These are phyloP conservation scores for Xanthoconium separans DNA, from an alignment of 1,284 basidiomycete species.

Conservation along the genomic window DNA sequence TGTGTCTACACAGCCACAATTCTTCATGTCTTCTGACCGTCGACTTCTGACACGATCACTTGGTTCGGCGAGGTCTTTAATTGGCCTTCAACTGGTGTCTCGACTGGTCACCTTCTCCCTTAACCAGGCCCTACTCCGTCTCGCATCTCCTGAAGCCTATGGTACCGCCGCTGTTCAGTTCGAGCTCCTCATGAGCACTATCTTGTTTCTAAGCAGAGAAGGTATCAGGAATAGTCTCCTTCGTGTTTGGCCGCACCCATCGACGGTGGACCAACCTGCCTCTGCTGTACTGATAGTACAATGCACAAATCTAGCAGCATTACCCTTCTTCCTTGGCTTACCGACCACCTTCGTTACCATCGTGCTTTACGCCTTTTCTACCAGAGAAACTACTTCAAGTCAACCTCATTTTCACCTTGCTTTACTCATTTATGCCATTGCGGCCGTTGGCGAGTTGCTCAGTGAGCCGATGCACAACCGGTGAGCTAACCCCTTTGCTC, in stretches of 20 bases:
- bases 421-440: constrained; percentile 67
- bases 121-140: constrained; percentile 85
- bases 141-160: constrained; percentile 84
- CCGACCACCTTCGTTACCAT: constrained; percentile 48
- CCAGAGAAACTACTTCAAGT: constrained; percentile 46
- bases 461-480: constrained; percentile 84
- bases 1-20: too few relatives aligned
- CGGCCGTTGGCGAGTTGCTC: constrained; percentile 74
- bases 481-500: constrained; percentile 35
- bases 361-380: constrained; percentile 49
- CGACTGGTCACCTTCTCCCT: constrained; percentile 84
- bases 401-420: constrained; percentile 69
- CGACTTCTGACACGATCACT: constrained; percentile 44
- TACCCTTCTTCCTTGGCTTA: constrained; percentile 60
- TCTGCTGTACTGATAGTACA: constrained; percentile 14
- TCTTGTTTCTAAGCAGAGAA: constrained; percentile 90
- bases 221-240: constrained; percentile 85
- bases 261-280: constrained; percentile 12
- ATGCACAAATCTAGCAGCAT: constrained; percentile 51
- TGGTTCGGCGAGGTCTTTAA: constrained; percentile 74
- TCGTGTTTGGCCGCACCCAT: constrained; percentile 38
- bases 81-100: constrained; percentile 84
- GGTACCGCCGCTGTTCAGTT: constrained; percentile 86
- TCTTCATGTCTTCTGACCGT: background rate
- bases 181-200: constrained; percentile 83